Evolutionary conservation across 345 rosid species (phyloP).

Genomic region (Durio zibethinus): DNA sequence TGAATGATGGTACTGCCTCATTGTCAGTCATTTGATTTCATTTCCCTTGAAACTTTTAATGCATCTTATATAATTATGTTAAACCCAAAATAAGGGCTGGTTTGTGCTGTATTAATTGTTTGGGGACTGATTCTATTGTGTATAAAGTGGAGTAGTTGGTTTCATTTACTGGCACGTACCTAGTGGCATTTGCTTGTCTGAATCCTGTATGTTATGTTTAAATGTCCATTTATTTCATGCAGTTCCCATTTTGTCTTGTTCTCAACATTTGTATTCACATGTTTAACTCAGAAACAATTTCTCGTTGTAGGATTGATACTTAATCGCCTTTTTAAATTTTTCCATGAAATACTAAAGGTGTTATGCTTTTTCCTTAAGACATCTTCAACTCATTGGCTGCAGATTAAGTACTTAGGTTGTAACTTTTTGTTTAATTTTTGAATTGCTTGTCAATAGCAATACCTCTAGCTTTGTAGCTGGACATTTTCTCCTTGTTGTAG

Average conservation of each 20-base stretch:
- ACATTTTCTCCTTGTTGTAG: not conserved
- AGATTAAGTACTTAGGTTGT: not conserved
- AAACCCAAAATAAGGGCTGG: not conserved
- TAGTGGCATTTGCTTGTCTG: not conserved
- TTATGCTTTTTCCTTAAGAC: not conserved
- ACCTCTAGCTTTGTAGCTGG: not conserved
- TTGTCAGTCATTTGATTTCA: not conserved
- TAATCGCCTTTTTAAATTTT: not conserved
- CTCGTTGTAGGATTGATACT: not conserved
- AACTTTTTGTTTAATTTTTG: not conserved
- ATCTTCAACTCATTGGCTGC: not conserved
- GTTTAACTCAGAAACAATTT: not conserved
- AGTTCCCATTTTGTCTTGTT: not conserved
- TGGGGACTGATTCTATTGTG: not conserved
- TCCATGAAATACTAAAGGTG: not conserved
- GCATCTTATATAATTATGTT: not conserved
- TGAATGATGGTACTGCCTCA: not conserved
- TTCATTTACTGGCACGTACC: not conserved
- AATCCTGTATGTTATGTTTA: not conserved
- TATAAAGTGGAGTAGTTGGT: not conserved
- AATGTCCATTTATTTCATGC: not conserved
- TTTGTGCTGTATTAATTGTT: not conserved
- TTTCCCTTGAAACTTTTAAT: not conserved
- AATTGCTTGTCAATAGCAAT: not conserved
- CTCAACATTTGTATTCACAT: not conserved